Evolutionary conservation across 148 eudicot species (phyloP).

Genomic region (Bassia scoparia): DNA sequence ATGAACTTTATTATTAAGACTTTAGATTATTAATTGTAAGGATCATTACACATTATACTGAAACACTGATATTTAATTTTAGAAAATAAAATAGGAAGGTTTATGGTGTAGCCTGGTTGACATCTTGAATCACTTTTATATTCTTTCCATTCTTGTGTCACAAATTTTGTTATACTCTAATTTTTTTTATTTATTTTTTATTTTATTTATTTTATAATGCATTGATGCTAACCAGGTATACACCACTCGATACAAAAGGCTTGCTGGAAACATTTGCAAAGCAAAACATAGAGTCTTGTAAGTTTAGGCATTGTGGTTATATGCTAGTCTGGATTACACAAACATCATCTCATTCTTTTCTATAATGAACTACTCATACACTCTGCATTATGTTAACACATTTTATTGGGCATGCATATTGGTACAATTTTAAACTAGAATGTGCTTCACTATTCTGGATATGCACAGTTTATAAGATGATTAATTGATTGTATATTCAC

Average conservation of each 20-base stretch:
- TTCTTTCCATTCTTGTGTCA: background rate
- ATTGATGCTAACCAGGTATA: constrained; percentile 49
- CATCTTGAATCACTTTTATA: background rate
- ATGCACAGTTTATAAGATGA: background rate
- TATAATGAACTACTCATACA: background rate
- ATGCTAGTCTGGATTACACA: background rate
- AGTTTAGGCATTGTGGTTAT: constrained; percentile 29
- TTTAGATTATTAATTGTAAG: background rate
- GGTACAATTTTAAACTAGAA: background rate
- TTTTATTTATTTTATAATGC: too few relatives aligned
- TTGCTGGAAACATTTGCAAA: constrained; percentile 69
- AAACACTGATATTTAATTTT: background rate
- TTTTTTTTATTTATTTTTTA: too few relatives aligned
- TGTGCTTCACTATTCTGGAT: background rate
- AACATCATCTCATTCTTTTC: background rate
- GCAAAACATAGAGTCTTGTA: constrained; percentile 72
- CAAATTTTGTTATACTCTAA: background rate
- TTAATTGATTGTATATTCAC: background rate
- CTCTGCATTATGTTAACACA: background rate
- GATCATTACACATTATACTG: background rate
- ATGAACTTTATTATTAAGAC: too few relatives aligned
- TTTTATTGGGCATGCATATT: background rate
- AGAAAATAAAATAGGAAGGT: background rate
- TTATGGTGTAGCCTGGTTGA: background rate
- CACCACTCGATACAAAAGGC: constrained; percentile 75